Evolutionary conservation across 2,329 filamentous ascomycete species (phyloP).

Genomic region (Ophiosphaerella korrae): DNA sequence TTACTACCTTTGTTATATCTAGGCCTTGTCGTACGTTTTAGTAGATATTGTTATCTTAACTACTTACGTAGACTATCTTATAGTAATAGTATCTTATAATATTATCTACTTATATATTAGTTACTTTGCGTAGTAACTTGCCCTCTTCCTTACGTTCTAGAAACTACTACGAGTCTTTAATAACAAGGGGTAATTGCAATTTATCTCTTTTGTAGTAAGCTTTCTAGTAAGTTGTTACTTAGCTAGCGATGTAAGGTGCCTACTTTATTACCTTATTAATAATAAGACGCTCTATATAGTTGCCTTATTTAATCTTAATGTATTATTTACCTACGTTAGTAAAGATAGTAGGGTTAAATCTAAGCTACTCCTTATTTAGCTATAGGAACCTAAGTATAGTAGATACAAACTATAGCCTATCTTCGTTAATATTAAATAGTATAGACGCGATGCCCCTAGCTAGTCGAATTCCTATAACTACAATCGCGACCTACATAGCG

Average conservation of each 20-base stretch:
- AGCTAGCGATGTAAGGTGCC: conserved; percentile 7
- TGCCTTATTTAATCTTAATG: conserved; percentile 49
- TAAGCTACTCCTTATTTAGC: conserved; percentile 50
- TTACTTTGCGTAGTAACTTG: conserved; percentile 47
- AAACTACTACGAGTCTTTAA: conserved; percentile 56
- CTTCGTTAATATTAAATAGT: conserved; percentile 54
- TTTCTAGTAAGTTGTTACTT: conserved; percentile 25
- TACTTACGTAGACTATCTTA: conserved; percentile 44
- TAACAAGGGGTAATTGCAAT: conserved; percentile 41
- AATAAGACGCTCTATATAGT: not conserved
- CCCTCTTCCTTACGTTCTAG: conserved; percentile 51
- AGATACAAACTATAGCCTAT: conserved; percentile 49
- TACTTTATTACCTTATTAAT: no score
- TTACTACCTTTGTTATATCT: conserved; percentile 40
- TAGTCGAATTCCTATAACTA: conserved; percentile 47
- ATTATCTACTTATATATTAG: conserved; percentile 44
- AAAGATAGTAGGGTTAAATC: conserved; percentile 54
- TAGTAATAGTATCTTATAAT: conserved; percentile 52
- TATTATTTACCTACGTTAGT: conserved; percentile 38
- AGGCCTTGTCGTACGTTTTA: conserved; percentile 39
- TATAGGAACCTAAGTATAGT: conserved; percentile 51
- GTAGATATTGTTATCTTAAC: conserved; percentile 42
- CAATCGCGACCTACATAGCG: conserved; percentile 48
- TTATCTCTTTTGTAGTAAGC: conserved; percentile 45
- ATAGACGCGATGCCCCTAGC: conserved; percentile 53